Base-by-base conservation (phyloP, 202 grass and related monocot genomes). In the Schoenoplectus tabernaemontani region DNA sequence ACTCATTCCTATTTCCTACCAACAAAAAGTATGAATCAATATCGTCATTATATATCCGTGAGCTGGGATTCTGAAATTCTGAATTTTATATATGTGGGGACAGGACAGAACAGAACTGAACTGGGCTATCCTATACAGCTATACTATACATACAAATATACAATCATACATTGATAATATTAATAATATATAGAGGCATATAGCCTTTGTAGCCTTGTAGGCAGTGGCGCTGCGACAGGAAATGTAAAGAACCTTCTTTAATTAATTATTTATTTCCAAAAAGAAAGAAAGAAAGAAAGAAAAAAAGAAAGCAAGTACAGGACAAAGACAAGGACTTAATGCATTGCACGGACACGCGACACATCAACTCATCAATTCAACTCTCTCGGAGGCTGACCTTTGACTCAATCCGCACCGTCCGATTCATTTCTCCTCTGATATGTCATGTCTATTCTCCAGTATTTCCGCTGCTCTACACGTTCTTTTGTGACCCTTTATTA, bases 361-460 rank as follows among this genome's bases (percentile, higher is more conserved):
- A n/a, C n/a, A n/a, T n/a, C n/a, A n/a, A n/a, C n/a, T n/a, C n/a
- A n/a, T 78, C 76, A 80, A 53, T 17, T 64, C 43, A 51, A 2
- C 9, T 34, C 24, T 20, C 16, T 20, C 4, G 0, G 20, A 58
- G 5, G 70, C 4, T 59, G 75, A 78, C n/a, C 16, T 44, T 64
- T 80, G 77, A 80, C 41, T 80, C 59, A n/a, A 48, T 65, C 16
- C 20, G 2, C 3, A 11, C 78, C 78, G 78, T 80, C 38, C 38
- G 78, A 80, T 80, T 4, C 11, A 28, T 47, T 8, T 51, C 24
- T 16, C 24, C 26, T 48, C 12, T 32, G n/a, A 22, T 9, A 36
- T 78, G 50, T 78, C 1, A 36, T 37, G 75, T 78, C 75, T 15
- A 11, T 3, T 78, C 42, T 80, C 59, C 56, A 53, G 78, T 64